Conservation (phyloP, 371 early-diverging fungal genomes). For the Mortierella sp. region DNA sequence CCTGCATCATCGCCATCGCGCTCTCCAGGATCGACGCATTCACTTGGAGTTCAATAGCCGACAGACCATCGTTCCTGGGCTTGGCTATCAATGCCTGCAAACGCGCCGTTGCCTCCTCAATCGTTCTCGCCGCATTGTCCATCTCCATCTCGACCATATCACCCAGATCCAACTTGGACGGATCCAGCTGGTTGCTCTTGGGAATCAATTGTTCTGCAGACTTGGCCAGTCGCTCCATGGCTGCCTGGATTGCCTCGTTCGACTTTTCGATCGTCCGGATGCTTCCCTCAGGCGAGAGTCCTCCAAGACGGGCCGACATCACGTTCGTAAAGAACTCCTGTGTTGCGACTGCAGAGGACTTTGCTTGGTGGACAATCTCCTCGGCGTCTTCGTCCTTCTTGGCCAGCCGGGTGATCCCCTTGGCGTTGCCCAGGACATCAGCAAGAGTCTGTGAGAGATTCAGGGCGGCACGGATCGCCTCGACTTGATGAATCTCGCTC, state of each 20-base stretch:
- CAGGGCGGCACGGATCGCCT: constrained; percentile 87
- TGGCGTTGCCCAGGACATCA: constrained; percentile 87
- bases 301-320: constrained; percentile 83
- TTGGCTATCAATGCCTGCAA: constrained; percentile 84
- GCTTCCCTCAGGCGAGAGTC: constrained; percentile 77
- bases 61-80: constrained; percentile 81
- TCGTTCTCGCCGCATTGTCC: constrained; percentile 91
- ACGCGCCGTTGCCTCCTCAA: constrained; percentile 91
- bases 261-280: constrained; percentile 81
- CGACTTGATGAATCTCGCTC: constrained; percentile 78
- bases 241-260: constrained; percentile 81
- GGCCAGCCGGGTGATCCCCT: constrained; percentile 90
- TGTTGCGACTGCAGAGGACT: constrained; percentile 72
- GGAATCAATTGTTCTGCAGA: constrained; percentile 80
- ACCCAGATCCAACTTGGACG: constrained; percentile 79
- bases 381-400: constrained; percentile 85
- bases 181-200: constrained; percentile 63
- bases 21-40: constrained; percentile 92
- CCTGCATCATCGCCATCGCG: constrained; percentile 93
- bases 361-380: constrained; percentile 80
- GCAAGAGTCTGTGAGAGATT: constrained; percentile 85
- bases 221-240: constrained; percentile 77
- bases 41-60: constrained; percentile 86
- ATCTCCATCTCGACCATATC: constrained; percentile 95
- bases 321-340: constrained; percentile 88